A percentile compares a stretch with the other conserved stretches of the same genome.
These are phyloP conservation scores for Phytophthora ramorum DNA, from an alignment of 352 stramenopile genomes.

Conservation along the genomic window DNA sequence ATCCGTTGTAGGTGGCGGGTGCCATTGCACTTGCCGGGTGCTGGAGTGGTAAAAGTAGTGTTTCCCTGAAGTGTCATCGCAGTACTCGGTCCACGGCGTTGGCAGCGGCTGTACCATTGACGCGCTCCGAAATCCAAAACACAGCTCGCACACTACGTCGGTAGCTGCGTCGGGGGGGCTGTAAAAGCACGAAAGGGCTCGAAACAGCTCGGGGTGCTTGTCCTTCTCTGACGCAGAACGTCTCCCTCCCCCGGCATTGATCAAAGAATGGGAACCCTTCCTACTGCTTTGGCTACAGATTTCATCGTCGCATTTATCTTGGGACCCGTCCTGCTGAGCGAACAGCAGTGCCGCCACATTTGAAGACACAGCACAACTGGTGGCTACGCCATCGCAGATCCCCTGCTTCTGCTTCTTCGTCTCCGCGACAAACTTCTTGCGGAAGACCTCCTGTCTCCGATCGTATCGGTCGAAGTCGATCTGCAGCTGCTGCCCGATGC, in stretches of 20 bases:
- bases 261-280: background rate
- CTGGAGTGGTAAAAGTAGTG: constrained; percentile 61
- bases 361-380: constrained; percentile 28
- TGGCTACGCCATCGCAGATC: constrained; percentile 51
- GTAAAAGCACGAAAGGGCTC: constrained; percentile 57
- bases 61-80: constrained; percentile 51
- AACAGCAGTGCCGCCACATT: constrained; percentile 46
- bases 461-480: constrained; percentile 56
- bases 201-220: constrained; percentile 33
- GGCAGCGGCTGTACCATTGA: constrained; percentile 45
- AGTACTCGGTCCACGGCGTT: constrained; percentile 54
- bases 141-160: constrained; percentile 59
- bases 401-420: constrained; percentile 55
- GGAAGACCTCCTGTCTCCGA: constrained; percentile 57
- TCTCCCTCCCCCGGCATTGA: background rate
- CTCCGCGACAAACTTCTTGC: constrained; percentile 59
- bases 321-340: constrained; percentile 20
- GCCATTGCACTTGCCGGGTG: constrained; percentile 52
- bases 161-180: constrained; percentile 50
- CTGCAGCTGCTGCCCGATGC: constrained; percentile 42
- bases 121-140: constrained; percentile 49
- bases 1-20: constrained; percentile 42
- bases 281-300: constrained; percentile 3
- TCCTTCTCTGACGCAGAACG: constrained; percentile 26
- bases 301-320: constrained; percentile 2